Evolutionary conservation across 2,329 filamentous ascomycete genomes (phyloP).

Genomic region (Dichotomopilus funicola): DNA sequence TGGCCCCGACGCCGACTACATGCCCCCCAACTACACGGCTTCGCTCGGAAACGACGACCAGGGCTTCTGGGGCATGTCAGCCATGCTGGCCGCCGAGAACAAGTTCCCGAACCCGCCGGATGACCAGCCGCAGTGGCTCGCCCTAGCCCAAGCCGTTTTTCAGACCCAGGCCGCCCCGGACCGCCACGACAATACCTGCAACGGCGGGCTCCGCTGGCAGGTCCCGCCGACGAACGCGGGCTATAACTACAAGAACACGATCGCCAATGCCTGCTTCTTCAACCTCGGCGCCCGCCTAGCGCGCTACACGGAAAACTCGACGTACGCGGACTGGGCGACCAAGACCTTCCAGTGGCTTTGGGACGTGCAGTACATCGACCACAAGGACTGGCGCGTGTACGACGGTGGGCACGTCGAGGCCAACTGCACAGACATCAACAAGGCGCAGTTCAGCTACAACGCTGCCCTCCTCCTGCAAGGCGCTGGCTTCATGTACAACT

Average conservation of each 20-base stretch:
- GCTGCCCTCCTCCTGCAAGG: conserved; percentile 57
- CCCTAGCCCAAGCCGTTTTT: conserved; percentile 64
- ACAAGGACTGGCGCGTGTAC: conserved; percentile 49
- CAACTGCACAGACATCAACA: conserved; percentile 56
- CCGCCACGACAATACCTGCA: conserved; percentile 59
- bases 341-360: conserved; percentile 58
- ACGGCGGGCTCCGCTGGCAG: conserved; percentile 71
- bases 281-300: conserved; percentile 63
- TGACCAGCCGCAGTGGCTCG: conserved; percentile 53
- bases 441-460: conserved; percentile 62
- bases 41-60: conserved; percentile 63
- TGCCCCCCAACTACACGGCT: conserved; percentile 52
- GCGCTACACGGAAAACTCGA: conserved; percentile 59
- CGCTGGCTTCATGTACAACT: conserved; percentile 63
- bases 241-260: conserved; percentile 65
- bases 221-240: conserved; percentile 67
- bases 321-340: conserved; percentile 57
- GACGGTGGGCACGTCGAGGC: conserved; percentile 54
- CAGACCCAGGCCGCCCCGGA: conserved; percentile 53
- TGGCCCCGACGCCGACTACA: conserved; percentile 50
- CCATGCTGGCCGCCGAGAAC: conserved; percentile 61
- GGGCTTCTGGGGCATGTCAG: conserved; percentile 63
- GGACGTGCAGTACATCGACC: conserved; percentile 51
- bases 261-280: conserved; percentile 45
- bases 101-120: conserved; percentile 54